Base-by-base conservation (phyloP, 169 alveolate species). In the Plasmodium ovale region DNA sequence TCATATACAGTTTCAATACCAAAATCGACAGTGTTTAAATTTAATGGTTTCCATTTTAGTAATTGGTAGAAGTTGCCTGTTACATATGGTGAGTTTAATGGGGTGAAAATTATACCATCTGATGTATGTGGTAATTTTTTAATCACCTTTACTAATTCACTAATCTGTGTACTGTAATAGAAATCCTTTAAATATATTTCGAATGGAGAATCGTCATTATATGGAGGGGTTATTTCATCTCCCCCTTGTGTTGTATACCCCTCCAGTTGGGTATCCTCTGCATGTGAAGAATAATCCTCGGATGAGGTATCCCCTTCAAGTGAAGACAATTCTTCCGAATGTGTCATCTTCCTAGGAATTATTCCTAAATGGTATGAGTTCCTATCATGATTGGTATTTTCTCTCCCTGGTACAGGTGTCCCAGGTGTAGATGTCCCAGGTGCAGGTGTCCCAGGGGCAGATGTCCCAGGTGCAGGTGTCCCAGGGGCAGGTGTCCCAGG, bases 11-110 rank as follows among this genome's bases (percentile, higher is more conserved):
- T 93, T 47, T 94, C 96, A 0, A 94, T 91, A 6, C 96, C 88
- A 74, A 97, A 97, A 70, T 97, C 98, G 1, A 97, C 97, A 1
- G 99, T 96, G 60, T 98, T 98, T 68, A 97, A 93, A 47, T 97
- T 96, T 27, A 98, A 96, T 0, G 99, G 99, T 77, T 98, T 98
- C 99, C 99, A 98, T 91, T 98, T 98, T 29, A 98, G 91, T 14
- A 98, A 94, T 54, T 96, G 93, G 21, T 91, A 89, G 74, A 98
- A 97, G n/a, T 99, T 97, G 23, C 99, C 99, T 5, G 99, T 98
- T 44, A 93, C 70, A 77, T 98, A 98, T 5, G 98, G 98, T 53
- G 95, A 94, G 29, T 90, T 53, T 54, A 97, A 97, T 9, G 98
- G 97, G 0, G 99, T 98, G 68, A 98, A 97, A 21, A 98, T 97